Evolutionary conservation across 495 filamentous ascomycete species (phyloP).

Genomic region (Aspergillus bridgeri): DNA sequence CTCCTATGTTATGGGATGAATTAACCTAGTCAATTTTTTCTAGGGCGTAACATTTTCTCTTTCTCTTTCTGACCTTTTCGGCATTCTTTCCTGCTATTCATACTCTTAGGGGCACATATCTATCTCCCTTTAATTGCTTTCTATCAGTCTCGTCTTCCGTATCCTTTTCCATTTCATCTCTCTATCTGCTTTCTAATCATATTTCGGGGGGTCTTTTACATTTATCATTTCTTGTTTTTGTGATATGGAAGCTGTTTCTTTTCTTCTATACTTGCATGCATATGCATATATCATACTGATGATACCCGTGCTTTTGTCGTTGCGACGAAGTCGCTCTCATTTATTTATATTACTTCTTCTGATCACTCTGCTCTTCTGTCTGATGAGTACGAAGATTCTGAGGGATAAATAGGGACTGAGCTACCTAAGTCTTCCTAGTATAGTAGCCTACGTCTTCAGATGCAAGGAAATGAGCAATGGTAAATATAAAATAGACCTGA

Average conservation of each 20-base stretch:
- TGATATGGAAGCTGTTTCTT: neutral
- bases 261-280: neutral
- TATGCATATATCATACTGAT: neutral
- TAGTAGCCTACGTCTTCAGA: too few relatives aligned
- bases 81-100: neutral
- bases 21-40: conserved; percentile 18
- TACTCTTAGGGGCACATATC: neutral
- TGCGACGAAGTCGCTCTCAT: neutral
- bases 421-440: too few relatives aligned
- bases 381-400: neutral
- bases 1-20: conserved; percentile 46
- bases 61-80: neutral
- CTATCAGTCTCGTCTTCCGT: neutral
- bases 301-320: neutral
- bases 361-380: neutral
- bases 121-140: neutral
- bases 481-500: neutral
- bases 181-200: neutral
- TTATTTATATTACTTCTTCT: neutral
- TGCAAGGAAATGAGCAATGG: neutral
- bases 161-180: neutral
- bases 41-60: neutral
- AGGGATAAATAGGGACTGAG: neutral
- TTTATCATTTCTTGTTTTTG: neutral
- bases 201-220: neutral